Percentiles rank a stretch among this genome's conserved stretches.
Conservation (phyloP, 1,284 basidiomycete genomes). For the Blastosporella zonata region DNA sequence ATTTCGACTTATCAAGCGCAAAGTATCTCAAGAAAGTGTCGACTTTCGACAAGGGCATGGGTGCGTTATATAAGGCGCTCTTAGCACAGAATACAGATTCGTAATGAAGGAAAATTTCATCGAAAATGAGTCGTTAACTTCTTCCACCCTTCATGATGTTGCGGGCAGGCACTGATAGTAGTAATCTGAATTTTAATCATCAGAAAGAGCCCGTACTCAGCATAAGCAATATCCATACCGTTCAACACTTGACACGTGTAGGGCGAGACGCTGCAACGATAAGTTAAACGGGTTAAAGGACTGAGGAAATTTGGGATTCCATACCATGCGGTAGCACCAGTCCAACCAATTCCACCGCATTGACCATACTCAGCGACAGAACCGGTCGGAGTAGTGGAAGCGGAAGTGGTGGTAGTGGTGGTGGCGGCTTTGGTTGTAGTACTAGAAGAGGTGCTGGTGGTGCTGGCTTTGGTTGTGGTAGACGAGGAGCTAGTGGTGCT, state of each 20-base stretch:
- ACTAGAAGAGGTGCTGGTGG: neutral
- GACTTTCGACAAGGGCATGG: too few relatives aligned
- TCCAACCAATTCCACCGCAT: conserved; percentile 41
- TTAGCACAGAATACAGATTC: too few relatives aligned
- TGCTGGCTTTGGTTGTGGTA: conserved; percentile 8
- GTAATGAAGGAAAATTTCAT: too few relatives aligned
- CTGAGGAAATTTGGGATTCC: conserved; percentile 7
- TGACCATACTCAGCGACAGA: conserved; percentile 39
- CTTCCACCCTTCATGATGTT: conserved; percentile 23
- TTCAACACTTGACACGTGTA: conserved; percentile 31
- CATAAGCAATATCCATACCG: conserved; percentile 13
- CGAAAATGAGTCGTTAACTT: neutral
- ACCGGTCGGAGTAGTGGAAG: conserved; percentile 23
- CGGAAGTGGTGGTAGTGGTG: conserved; percentile 21
- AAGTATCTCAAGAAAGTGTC: too few relatives aligned
- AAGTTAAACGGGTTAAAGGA: neutral
- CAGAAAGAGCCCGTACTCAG: neutral
- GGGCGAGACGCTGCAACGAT: conserved; percentile 25
- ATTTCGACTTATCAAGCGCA: too few relatives aligned
- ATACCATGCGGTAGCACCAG: conserved; percentile 39
- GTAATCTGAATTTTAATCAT: conserved; percentile 27
- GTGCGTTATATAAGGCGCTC: too few relatives aligned
- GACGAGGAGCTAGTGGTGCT: conserved; percentile 11
- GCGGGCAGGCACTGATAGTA: conserved; percentile 47
- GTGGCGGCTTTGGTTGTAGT: conserved; percentile 12